Evolutionary conservation across 73 alveolate species (phyloP).

Genomic region (Halteria grandinella): DNA sequence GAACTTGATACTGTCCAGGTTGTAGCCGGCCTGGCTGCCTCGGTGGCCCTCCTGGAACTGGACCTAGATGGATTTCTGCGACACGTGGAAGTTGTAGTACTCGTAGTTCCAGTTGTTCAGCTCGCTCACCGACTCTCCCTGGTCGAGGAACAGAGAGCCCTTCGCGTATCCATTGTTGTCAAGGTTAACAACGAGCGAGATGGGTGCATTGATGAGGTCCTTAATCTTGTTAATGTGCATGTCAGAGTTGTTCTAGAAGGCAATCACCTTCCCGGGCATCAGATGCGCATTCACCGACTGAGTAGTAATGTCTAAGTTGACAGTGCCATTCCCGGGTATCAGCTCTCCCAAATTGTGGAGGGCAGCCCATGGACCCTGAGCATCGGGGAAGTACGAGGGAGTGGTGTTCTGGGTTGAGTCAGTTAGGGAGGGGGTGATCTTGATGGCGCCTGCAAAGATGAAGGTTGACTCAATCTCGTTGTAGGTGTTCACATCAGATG

Average conservation of each 20-base stretch:
- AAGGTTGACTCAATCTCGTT: slow-evolving; percentile 39
- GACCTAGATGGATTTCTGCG: slow-evolving; percentile 3
- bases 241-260: slow-evolving; percentile 67
- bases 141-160: slow-evolving; percentile 74
- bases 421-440: slow-evolving; percentile 52
- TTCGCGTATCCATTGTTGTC: slow-evolving; percentile 70
- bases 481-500: slow-evolving; percentile 62
- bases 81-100: slow-evolving; percentile 21
- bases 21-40: no score
- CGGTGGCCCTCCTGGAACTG: no score
- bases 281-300: slow-evolving; percentile 72
- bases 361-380: slow-evolving; percentile 58
- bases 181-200: slow-evolving; percentile 66
- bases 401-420: no score
- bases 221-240: slow-evolving; percentile 54
- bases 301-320: no score
- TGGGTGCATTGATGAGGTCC: slow-evolving; percentile 70
- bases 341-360: no score
- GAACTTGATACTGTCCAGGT: no score
- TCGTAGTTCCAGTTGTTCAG: neutral
- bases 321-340: no score
- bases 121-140: slow-evolving; percentile 12
- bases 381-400: slow-evolving; percentile 66
- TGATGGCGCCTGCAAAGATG: slow-evolving; percentile 60
- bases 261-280: slow-evolving; percentile 73